Base-by-base conservation (phyloP, 805 yeast species). In the Starmerella vaccinii region DNA sequence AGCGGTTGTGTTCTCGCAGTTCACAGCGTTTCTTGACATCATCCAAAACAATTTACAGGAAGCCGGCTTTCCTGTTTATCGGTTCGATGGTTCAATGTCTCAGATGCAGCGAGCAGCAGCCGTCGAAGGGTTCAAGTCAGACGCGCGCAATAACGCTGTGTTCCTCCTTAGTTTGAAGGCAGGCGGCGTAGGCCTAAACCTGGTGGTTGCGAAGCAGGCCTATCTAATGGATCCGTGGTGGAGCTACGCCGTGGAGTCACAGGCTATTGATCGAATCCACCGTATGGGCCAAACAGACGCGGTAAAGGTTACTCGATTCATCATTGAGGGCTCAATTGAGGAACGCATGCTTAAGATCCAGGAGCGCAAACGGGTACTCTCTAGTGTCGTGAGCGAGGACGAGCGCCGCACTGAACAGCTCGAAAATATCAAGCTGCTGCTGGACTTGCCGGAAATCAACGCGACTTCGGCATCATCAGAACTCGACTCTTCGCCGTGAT, bases 141-240 rank as follows among this genome's bases (percentile, higher is more conserved):
- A 41, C 4, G 56, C 61, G n/a, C 58, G 61, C 49, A 49, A 62
- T 0, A 68, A 68, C 42, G 61, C 67, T 2, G 74, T 89, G 1
- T 63, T 89, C 10, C 68, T 89, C 21, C 63, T 89, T 18, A 83
- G 95, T 7, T 68, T 88, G 55, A 89, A 87, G 64, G 95, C 96
- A 0, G 97, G 97, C 22, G 97, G 97, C 7, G 95, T 88, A 12
- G 97, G 97, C 0, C 71, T 89, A 55, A 89, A 89, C 61, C 69
- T 89, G 53, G 89, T 95, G 0, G 78, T 81, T 46, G 95, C 97
- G 0, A 82, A 85, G 0, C 74, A 77, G 32, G 97, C 94, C 2
- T 87, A 80, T 59, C 74, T 89, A 76, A 82, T 90, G 86, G 97
- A 89, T 61, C 96, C 97, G 0, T 89, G 95, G 92, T 89, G 97